A percentile compares a stretch with the other conserved stretches of the same genome.
These are phyloP conservation scores for Triticum aestivum DNA, from an alignment of 176 grass and related monocot genomes.

Conservation along the genomic window DNA sequence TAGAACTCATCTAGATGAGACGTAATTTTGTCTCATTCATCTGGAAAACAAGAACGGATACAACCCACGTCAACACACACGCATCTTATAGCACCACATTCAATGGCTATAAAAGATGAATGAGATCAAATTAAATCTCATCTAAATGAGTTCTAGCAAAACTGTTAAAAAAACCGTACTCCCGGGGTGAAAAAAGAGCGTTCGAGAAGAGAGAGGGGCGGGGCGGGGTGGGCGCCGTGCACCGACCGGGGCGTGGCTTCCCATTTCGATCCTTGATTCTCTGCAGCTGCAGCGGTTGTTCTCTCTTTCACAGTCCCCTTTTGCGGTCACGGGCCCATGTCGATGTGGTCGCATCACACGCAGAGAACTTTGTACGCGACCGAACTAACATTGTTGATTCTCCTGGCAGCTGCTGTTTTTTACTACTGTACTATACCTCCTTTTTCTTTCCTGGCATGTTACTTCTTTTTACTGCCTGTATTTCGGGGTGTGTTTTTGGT, in stretches of 20 bases:
- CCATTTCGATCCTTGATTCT: conserved; percentile 29
- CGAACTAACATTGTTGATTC: not conserved
- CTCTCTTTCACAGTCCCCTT: not conserved
- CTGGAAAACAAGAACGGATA: no score
- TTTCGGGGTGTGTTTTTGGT: no score
- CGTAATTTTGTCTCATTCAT: no score
- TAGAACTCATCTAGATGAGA: no score
- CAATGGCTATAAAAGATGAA: no score
- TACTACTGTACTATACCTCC: not conserved
- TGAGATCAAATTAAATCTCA: no score
- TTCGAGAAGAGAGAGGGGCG: not conserved
- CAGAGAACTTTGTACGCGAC: not conserved
- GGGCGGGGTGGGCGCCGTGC: not conserved
- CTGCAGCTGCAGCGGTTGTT: not conserved
- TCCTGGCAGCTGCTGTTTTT: not conserved
- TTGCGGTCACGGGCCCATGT: not conserved
- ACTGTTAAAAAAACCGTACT: conserved; percentile 12
- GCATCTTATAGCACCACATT: no score
- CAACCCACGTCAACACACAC: no score
- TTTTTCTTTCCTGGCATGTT: not conserved
- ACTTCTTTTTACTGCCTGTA: not conserved
- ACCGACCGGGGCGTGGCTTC: conserved; percentile 23
- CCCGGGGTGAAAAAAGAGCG: conserved; percentile 19
- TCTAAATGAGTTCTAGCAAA: no score
- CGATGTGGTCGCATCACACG: not conserved